Evolutionary conservation across 768 basidiomycete species (phyloP), one percentile per base, ranked within the genome.

Genomic region (Atractiella rhizophila): DNA sequence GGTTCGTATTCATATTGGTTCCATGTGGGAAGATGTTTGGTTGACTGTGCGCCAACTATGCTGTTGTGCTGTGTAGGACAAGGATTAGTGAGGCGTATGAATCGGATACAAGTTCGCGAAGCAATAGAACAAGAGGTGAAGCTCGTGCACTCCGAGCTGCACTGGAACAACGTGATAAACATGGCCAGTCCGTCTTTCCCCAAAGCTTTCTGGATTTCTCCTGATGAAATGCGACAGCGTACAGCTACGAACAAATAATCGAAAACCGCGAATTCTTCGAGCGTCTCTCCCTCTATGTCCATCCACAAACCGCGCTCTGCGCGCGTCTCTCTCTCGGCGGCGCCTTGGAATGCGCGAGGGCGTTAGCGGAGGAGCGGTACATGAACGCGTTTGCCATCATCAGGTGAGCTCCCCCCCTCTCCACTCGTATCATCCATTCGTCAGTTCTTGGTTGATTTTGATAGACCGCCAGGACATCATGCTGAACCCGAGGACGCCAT

Each of bases 401-500:
- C 27, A 70, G 91, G 39, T 51, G n/a, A 39, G 44, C 33, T 25
- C 8, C 9, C 27, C 1, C 4, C 28, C 23, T 39, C 12, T 20
- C 28, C 5, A 25, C 6, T 12, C n/a, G n/a, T n/a, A n/a, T n/a
- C n/a, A n/a, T n/a, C n/a, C n/a, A n/a, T n/a, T n/a, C n/a, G n/a
- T 20, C 27, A n/a, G 1, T 10, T 13, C 26, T 29, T 11, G 15
- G 10, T n/a, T n/a, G n/a, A n/a, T n/a, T n/a, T n/a, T 11, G 18
- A 10, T 45, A 53, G 53, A 0, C 91, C 91, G 11, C 91, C 91
- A 0, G 91, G 91, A 0, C 91, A 98, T 56, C 91, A 98, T 54
- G 86, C 91, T 5, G 91, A 98, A 56, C 91, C 91, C 4, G 81
- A 91, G 48, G 77, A 86, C 55, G 79, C 82, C 48, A 94, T 96